Conservation (phyloP, 352 stramenopile genomes). For the Phytophthora nicotianae region DNA sequence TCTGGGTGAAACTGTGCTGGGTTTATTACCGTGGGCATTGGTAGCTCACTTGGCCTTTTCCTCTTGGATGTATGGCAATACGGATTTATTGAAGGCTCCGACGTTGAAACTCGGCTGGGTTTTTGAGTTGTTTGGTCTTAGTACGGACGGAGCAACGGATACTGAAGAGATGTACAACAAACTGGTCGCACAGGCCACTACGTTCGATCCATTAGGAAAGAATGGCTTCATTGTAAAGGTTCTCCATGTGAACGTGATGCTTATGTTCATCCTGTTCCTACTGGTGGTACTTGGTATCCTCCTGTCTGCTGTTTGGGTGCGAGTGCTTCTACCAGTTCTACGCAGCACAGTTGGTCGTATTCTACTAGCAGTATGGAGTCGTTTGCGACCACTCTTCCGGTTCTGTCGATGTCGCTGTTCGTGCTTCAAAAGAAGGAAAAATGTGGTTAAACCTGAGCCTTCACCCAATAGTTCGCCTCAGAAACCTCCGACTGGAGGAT, state of each 20-base stretch:
- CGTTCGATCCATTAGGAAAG: constrained; percentile 59
- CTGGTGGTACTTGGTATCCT: constrained; percentile 57
- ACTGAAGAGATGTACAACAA: constrained; percentile 53
- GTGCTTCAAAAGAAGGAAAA: constrained; percentile 29
- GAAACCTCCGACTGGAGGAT: constrained; percentile 21
- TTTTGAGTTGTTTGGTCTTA: constrained; percentile 43
- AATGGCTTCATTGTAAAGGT: constrained; percentile 72
- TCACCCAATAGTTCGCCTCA: constrained; percentile 1
- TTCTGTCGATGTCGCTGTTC: constrained; percentile 31
- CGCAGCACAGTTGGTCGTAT: constrained; percentile 46
- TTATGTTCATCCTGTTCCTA: constrained; percentile 72
- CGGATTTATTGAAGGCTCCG: constrained; percentile 59
- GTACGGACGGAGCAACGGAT: constrained; percentile 30
- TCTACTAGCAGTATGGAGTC: constrained; percentile 38
- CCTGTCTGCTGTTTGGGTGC: constrained; percentile 58
- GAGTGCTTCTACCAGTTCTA: constrained; percentile 58
- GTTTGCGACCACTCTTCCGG: constrained; percentile 21
- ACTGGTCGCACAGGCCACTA: constrained; percentile 40
- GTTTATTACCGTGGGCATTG: constrained; percentile 72
- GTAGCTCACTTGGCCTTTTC: constrained; percentile 76
- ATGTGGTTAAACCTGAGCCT: constrained; percentile 18
- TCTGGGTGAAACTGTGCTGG: constrained; percentile 62
- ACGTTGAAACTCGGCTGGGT: constrained; percentile 53
- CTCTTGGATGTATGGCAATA: constrained; percentile 86
- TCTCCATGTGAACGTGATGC: constrained; percentile 72